Conservation (phyloP, 1,284 basidiomycete species). For the Naganishia liquefaciens region DNA sequence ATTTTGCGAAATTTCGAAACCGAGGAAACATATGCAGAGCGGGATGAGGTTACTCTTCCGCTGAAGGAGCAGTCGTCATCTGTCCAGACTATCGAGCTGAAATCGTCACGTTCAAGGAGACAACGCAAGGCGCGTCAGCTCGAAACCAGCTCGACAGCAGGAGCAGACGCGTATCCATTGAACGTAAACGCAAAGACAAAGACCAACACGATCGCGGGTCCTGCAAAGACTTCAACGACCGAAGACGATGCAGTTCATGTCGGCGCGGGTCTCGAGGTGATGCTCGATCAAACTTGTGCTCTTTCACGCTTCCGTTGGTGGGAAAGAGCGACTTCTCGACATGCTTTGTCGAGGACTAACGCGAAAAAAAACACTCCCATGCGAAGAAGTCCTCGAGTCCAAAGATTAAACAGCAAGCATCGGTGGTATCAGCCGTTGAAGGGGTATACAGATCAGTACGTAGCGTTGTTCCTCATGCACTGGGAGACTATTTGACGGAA, state of each 20-base stretch:
- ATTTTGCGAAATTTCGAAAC: background rate
- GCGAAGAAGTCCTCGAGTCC: background rate
- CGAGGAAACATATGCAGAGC: background rate
- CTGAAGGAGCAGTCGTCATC: background rate
- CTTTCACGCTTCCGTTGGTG: constrained; percentile 28
- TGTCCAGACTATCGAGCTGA: background rate
- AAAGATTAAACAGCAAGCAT: background rate
- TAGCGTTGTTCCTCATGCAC: constrained; percentile 19
- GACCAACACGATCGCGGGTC: too few relatives aligned
- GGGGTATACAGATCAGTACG: constrained; percentile 58
- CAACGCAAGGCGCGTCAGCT: background rate
- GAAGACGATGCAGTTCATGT: too few relatives aligned
- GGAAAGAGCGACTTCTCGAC: constrained; percentile 9
- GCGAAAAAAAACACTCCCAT: background rate
- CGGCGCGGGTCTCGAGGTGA: too few relatives aligned
- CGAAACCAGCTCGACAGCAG: background rate
- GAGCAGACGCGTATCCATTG: too few relatives aligned
- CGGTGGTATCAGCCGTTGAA: constrained; percentile 17
- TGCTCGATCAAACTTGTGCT: background rate
- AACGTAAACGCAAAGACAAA: too few relatives aligned
- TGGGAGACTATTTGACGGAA: background rate
- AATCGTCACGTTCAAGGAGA: background rate
- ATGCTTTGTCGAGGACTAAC: background rate
- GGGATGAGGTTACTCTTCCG: background rate
- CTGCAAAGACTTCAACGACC: too few relatives aligned